Evolutionary conservation across 108 stramenopile species (phyloP).

Genomic region (Discostella stelligeroides): DNA sequence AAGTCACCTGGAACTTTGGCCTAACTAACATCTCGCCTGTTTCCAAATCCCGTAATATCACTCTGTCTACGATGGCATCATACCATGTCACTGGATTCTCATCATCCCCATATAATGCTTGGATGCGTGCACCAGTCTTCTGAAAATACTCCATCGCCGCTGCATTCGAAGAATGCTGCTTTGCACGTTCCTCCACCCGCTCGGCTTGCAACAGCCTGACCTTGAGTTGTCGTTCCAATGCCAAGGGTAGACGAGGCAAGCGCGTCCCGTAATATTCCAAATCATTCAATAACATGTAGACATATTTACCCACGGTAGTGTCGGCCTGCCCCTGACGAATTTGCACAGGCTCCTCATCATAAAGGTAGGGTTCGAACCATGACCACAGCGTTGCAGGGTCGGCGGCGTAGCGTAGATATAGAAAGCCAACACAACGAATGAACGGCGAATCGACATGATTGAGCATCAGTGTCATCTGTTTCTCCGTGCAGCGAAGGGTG

Average conservation of each 20-base stretch:
- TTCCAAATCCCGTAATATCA: conserved; percentile 68
- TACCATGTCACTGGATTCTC: conserved; percentile 97
- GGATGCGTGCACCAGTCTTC: conserved; percentile 69
- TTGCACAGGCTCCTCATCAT: conserved; percentile 84
- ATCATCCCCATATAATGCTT: conserved; percentile 94
- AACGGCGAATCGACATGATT: conserved; percentile 89
- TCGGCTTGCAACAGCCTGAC: conserved; percentile 90
- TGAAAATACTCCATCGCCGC: conserved; percentile 74
- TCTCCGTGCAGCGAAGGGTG: conserved; percentile 87
- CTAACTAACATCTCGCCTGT: conserved; percentile 46
- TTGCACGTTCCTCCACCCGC: conserved; percentile 84
- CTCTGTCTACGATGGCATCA: conserved; percentile 90
- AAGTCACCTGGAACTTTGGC: conserved; percentile 92
- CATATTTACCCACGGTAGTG: conserved; percentile 80
- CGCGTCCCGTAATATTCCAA: conserved; percentile 93
- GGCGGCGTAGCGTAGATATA: conserved; percentile 93
- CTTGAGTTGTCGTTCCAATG: conserved; percentile 90
- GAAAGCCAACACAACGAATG: conserved; percentile 93
- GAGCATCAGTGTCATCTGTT: conserved; percentile 91
- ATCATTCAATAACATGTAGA: conserved; percentile 69
- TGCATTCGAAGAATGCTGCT: conserved; percentile 58
- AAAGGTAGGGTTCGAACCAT: conserved; percentile 90
- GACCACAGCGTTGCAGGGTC: conserved; percentile 82
- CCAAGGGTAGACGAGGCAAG: conserved; percentile 92
- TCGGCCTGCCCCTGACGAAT: conserved; percentile 53